Evolutionary conservation across 768 basidiomycete genomes (phyloP), one percentile per base, ranked within the genome.

Genomic region (Trametopsis cervina): DNA sequence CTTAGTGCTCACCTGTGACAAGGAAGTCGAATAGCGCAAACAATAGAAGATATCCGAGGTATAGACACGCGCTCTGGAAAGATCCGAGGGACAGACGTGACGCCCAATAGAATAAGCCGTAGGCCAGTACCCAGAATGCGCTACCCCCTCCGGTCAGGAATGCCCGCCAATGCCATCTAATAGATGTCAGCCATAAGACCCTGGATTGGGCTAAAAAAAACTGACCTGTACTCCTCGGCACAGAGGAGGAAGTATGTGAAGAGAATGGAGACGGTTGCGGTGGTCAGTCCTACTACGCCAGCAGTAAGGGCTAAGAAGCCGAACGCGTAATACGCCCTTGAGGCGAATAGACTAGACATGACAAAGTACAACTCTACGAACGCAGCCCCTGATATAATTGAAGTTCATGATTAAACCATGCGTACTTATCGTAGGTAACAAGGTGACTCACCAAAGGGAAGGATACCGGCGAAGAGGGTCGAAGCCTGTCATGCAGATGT

Each of bases 361-460:
- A 95, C 81, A 61, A 93, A 96, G 66, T 91, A 96, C 10, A 96
- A 69, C 64, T 97, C 95, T 52, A 97, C 89, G 58, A 96, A 97
- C 2, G 90, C 92, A 40, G 95, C 94, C 44, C 91, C 88, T 89
- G 48, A n/a, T 45, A 17, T 22, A 40, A 33, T 13, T 57, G 44
- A 25, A 7, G 13, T n/a, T 43, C 40, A 56, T 13, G 36, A n/a
- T 12, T 15, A 18, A 42, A 22, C 24, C n/a, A n/a, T n/a, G n/a
- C n/a, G n/a, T n/a, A 40, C 24, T 40, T 3, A 26, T 27, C 22
- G n/a, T 11, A 4, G 37, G 26, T 17, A 11, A 26, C 12, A 23
- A 33, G 25, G 22, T 13, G 12, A 53, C 74, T 29, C 54, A 86
- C 87, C 91, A 56, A 95, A 97, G 0, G 93, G 94, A 21, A 97